Conservation (phyloP, 1,139 yeast genomes). For the Diutina ranongensis region DNA sequence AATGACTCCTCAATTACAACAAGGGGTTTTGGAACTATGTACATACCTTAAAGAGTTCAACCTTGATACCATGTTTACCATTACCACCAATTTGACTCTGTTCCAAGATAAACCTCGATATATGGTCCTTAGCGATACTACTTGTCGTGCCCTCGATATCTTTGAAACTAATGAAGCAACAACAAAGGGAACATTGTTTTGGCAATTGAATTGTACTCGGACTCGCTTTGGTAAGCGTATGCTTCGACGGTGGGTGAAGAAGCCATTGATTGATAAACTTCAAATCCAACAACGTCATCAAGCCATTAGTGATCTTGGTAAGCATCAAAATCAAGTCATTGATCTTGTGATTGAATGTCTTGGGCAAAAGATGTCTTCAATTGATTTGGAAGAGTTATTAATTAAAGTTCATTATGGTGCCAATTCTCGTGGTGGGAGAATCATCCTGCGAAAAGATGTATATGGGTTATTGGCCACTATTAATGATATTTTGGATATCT, state of each 20-base stretch:
- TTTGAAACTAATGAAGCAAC: conserved; percentile 52
- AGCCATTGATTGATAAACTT: conserved; percentile 48
- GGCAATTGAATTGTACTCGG: conserved; percentile 71
- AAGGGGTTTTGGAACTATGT: conserved; percentile 38
- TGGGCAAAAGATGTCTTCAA: conserved; percentile 16
- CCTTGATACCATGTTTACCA: conserved; percentile 43
- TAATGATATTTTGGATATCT: conserved; percentile 22
- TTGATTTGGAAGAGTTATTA: conserved; percentile 58
- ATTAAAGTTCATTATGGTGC: conserved; percentile 55
- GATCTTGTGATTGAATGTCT: conserved; percentile 41
- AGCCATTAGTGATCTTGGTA: conserved; percentile 52
- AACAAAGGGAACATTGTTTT: conserved; percentile 56
- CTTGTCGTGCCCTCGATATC: conserved; percentile 62
- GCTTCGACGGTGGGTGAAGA: conserved; percentile 59
- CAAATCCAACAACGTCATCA: conserved; percentile 48
- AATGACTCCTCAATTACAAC: conserved; percentile 14
- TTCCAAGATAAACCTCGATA: conserved; percentile 37
- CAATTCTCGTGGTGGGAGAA: conserved; percentile 18
- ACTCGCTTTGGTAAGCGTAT: conserved; percentile 67
- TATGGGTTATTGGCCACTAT: conserved; percentile 45
- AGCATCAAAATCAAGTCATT: conserved; percentile 27
- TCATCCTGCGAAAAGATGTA: conserved; percentile 55
- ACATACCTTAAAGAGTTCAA: conserved; percentile 51
- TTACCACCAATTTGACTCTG: conserved; percentile 37
- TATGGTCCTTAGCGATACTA: conserved; percentile 61